These are phyloP conservation scores for Podaxis sp. DNA, from an alignment of 768 basidiomycete genomes.

Conservation along the genomic window DNA sequence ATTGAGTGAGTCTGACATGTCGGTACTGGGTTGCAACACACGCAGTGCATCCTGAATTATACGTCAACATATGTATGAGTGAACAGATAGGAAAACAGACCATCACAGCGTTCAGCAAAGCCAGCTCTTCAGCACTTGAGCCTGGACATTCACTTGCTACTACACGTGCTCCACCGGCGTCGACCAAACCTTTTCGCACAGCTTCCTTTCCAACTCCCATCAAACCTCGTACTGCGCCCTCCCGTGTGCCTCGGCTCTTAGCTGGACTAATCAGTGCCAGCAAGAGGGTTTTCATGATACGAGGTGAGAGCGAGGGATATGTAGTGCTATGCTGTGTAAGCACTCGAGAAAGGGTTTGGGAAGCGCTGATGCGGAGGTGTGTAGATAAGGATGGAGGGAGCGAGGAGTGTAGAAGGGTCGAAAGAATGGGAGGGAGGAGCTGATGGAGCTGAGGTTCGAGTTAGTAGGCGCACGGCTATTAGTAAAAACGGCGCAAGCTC, in stretches of 20 bases:
- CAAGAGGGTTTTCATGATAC: slow-evolving; percentile 92
- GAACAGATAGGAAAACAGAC: slow-evolving; percentile 32
- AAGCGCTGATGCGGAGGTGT: slow-evolving; percentile 75
- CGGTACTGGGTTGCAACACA: slow-evolving; percentile 55
- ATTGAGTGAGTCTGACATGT: slow-evolving; percentile 59
- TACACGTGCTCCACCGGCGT: slow-evolving; percentile 75
- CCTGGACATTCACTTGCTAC: slow-evolving; percentile 64
- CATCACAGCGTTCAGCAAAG: slow-evolving; percentile 60
- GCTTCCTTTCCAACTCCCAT: slow-evolving; percentile 85
- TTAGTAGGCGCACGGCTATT: not conserved
- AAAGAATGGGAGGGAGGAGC: slow-evolving; percentile 90
- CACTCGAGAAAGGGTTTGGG: slow-evolving; percentile 81
- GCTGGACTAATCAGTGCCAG: slow-evolving; percentile 75
- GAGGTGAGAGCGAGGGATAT: slow-evolving; percentile 81
- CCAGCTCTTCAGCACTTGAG: slow-evolving; percentile 35
- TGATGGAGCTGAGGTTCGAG: slow-evolving; percentile 76
- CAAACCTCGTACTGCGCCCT: slow-evolving; percentile 88
- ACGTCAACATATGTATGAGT: not conserved
- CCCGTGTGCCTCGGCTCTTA: slow-evolving; percentile 77
- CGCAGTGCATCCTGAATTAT: slow-evolving; percentile 54
- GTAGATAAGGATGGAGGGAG: slow-evolving; percentile 72
- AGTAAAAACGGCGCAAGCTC: slow-evolving; percentile 30
- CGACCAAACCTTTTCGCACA: slow-evolving; percentile 76
- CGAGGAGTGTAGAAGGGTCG: slow-evolving; percentile 84
- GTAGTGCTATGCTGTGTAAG: slow-evolving; percentile 84